Conservation (phyloP, 228 moss, liverwort and hornwort genomes). For the Sphagnum fallax region DNA sequence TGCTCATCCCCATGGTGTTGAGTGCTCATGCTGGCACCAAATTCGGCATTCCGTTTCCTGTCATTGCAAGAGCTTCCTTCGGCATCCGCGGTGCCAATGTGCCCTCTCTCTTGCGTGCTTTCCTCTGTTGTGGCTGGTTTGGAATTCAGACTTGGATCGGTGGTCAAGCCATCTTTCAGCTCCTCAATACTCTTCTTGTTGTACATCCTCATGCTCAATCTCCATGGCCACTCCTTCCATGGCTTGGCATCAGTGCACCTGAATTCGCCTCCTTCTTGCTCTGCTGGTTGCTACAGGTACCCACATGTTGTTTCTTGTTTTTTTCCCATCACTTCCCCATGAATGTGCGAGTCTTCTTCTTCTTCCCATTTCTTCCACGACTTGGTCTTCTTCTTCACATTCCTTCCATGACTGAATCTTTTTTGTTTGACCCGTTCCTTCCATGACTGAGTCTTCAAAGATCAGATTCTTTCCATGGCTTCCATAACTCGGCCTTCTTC, state of each 20-base stretch:
- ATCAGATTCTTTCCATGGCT: too few species aligned
- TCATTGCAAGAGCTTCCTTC: constrained; percentile 74
- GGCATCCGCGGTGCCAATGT: constrained; percentile 82
- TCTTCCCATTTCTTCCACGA: too few species aligned
- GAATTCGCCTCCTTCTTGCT: constrained; percentile 33
- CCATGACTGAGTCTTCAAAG: too few species aligned
- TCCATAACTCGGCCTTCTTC: too few species aligned
- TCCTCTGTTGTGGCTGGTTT: constrained; percentile 46
- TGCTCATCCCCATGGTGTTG: constrained; percentile 80
- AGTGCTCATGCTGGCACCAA: constrained; percentile 85
- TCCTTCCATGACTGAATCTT: too few species aligned
- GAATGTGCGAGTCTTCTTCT: too few species aligned
- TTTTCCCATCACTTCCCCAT: too few species aligned
- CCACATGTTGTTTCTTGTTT: too few species aligned
- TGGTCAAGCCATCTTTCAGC: constrained; percentile 37
- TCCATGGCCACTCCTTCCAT: constrained; percentile 14
- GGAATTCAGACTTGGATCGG: constrained; percentile 53
- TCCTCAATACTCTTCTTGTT: constrained; percentile 17
- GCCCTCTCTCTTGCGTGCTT: constrained; percentile 49
- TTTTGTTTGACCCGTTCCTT: too few species aligned
- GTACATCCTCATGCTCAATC: too few species aligned
- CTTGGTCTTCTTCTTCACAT: too few species aligned
- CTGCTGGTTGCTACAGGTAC: constrained; percentile 39
- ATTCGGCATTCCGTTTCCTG: constrained; percentile 80
- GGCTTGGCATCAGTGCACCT: constrained; percentile 34